Evolutionary conservation across 169 alveolate genomes (phyloP), one percentile per base, ranked within the genome.

Genomic region (Babesia gibsoni): DNA sequence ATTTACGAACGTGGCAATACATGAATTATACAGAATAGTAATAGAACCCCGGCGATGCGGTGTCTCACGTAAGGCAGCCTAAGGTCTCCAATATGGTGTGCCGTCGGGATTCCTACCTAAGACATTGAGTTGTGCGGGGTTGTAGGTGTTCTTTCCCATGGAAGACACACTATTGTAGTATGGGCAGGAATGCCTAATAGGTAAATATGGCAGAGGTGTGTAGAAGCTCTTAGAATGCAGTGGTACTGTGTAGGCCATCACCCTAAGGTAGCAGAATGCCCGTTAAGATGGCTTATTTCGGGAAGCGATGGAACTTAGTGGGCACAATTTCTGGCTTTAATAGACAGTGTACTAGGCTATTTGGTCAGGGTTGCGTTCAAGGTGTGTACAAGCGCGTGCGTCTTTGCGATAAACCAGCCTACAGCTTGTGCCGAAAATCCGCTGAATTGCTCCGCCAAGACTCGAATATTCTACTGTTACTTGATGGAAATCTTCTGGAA

Each of bases 401-500:
- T 16, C 70, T 74, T 4, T 22, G 66, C 45, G 78, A 77, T 54
- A 67, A 67, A 37, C 45, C 83, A 14, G n/a, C 43, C 6, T 54
- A 20, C 61, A 49, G 69, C 43, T 49, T 74, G 20, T 66, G 73
- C 46, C 64, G 57, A 35, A 14, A 77, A 14, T 35, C 52, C 10
- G 82, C 63, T 14, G 54, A 43, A 2, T 36, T 54, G 49, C 25
- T 45, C 6, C 22, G 3, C 12, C 18, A 23, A 4, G 59, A 46
- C 12, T n/a, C 57, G 16, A 32, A 4, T n/a, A 35, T 32, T 39
- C 43, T 49, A 22, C 27, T 77, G 27, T 43, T 70, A 4, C 59
- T 77, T 23, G 86, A 77, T 43, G 82, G 68, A 16, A 14, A 59
- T 22, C 57, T 77, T 22, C 66, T 77, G n/a, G 67, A 49, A 22